These are phyloP conservation scores for Metarhizium rileyi DNA, from an alignment of 2,329 filamentous ascomycete genomes.

Conservation along the genomic window DNA sequence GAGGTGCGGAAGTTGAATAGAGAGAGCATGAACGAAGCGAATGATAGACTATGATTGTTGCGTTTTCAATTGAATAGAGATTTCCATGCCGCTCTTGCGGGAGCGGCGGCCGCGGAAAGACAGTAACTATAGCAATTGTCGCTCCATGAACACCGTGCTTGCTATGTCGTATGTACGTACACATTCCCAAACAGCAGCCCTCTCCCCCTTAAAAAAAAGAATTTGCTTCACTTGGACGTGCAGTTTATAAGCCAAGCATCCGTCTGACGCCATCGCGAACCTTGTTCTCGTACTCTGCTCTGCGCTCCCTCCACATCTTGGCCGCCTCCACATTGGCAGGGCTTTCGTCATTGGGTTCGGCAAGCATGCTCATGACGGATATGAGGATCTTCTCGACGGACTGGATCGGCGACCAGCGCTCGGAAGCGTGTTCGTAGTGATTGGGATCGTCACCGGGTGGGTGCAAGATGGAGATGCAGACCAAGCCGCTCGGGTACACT, in stretches of 20 bases:
- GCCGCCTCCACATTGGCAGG: conserved; percentile 94
- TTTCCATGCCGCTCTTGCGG: not conserved
- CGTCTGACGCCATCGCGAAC: conserved; percentile 75
- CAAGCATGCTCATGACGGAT: conserved; percentile 96
- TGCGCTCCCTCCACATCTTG: conserved; percentile 86
- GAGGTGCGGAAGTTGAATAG: not conserved
- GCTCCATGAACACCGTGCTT: conserved; percentile 15
- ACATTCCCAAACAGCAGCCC: not conserved
- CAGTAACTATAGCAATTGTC: not conserved
- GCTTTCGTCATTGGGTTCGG: conserved; percentile 93
- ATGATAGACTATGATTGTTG: not conserved
- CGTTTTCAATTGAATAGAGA: not conserved
- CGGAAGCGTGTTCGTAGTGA: conserved; percentile 92
- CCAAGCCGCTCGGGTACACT: conserved; percentile 85
- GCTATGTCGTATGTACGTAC: conserved; percentile 10
- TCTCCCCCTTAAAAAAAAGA: not conserved
- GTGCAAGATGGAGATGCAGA: conserved; percentile 98
- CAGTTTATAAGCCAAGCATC: conserved; percentile 61
- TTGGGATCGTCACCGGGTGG: conserved; percentile 95
- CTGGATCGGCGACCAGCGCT: conserved; percentile 95
- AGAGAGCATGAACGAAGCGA: conserved; percentile 6
- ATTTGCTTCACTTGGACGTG: not conserved
- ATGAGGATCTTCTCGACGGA: conserved; percentile 97
- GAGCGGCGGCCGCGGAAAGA: not conserved
- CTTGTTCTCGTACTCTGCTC: conserved; percentile 74